phyloP scores from a whole-genome alignment of 1,284 basidiomycete genomes.

The Puccinia coronata region DNA sequence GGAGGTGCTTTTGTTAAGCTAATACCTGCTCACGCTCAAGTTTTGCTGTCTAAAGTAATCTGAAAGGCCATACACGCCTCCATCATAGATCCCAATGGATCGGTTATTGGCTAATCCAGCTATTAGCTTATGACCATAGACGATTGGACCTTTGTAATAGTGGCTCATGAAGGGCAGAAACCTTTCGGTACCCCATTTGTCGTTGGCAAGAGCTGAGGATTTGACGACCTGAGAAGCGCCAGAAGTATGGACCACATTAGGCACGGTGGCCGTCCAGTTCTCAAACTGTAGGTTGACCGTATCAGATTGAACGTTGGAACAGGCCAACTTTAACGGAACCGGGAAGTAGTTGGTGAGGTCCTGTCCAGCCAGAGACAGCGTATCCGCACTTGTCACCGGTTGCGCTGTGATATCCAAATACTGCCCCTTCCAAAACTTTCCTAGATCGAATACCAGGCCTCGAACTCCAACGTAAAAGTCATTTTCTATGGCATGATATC shows the following conservation, averaged over 20 bases:
- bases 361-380: slow-evolving; percentile 76
- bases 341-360: slow-evolving; percentile 72
- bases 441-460: slow-evolving; percentile 86
- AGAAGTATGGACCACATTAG: slow-evolving; percentile 82
- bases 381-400: slow-evolving; percentile 69
- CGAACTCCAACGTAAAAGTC: slow-evolving; percentile 86
- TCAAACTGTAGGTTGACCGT: slow-evolving; percentile 61
- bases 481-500: slow-evolving; percentile 69
- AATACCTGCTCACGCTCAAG: too few species aligned
- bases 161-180: slow-evolving; percentile 73
- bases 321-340: slow-evolving; percentile 73
- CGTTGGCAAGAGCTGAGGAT: slow-evolving; percentile 65
- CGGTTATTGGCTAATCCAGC: slow-evolving; percentile 68
- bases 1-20: too few species aligned
- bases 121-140: slow-evolving; percentile 78
- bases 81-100: slow-evolving; percentile 76
- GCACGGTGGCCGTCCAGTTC: slow-evolving; percentile 69
- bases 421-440: slow-evolving; percentile 78
- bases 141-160: slow-evolving; percentile 83
- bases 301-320: slow-evolving; percentile 70
- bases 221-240: slow-evolving; percentile 75
- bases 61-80: slow-evolving; percentile 83
- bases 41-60: slow-evolving; percentile 68
- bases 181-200: slow-evolving; percentile 86
- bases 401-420: slow-evolving; percentile 72